Evolutionary conservation across 352 stramenopile genomes (phyloP).

Genomic region (Phytophthora tentaculata): DNA sequence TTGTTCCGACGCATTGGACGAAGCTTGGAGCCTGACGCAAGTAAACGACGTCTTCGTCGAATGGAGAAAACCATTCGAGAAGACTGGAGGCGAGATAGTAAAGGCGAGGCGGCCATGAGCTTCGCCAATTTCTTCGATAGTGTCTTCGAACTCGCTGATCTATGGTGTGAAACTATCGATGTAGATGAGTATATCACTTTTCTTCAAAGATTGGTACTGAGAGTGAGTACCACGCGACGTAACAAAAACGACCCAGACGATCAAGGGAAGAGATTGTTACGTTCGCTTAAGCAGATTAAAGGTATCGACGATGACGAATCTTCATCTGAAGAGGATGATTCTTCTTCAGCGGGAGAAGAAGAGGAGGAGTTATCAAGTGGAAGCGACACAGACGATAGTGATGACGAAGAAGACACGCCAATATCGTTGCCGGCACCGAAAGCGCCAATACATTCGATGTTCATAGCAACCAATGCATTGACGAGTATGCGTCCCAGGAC

Average conservation of each 20-base stretch:
- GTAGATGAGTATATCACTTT: slow-evolving; percentile 70
- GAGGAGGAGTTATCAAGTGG: slow-evolving; percentile 34
- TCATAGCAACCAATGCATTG: slow-evolving; percentile 30
- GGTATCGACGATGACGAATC: slow-evolving; percentile 51
- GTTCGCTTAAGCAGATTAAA: slow-evolving; percentile 50
- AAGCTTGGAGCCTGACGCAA: slow-evolving; percentile 52
- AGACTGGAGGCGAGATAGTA: slow-evolving; percentile 71
- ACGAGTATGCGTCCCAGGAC: slow-evolving; percentile 26
- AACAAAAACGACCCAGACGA: slow-evolving; percentile 15
- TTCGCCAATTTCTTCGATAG: slow-evolving; percentile 78
- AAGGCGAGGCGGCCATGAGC: slow-evolving; percentile 61
- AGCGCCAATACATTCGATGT: slow-evolving; percentile 9
- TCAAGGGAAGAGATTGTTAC: slow-evolving; percentile 42
- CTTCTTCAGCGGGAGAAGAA: slow-evolving; percentile 31
- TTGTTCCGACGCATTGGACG: slow-evolving; percentile 69
- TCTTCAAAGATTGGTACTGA: slow-evolving; percentile 42
- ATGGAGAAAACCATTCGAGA: slow-evolving; percentile 60
- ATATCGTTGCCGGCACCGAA: slow-evolving; percentile 10
- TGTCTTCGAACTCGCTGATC: slow-evolving; percentile 73
- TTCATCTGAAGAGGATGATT: slow-evolving; percentile 24
- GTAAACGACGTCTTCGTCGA: slow-evolving; percentile 25
- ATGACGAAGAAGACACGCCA: slow-evolving; percentile 33
- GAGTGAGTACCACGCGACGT: slow-evolving; percentile 44
- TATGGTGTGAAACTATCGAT: slow-evolving; percentile 80
- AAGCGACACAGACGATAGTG: slow-evolving; percentile 27